phyloP scores from a whole-genome alignment of 768 basidiomycete genomes.

The Rickenella mellea region DNA sequence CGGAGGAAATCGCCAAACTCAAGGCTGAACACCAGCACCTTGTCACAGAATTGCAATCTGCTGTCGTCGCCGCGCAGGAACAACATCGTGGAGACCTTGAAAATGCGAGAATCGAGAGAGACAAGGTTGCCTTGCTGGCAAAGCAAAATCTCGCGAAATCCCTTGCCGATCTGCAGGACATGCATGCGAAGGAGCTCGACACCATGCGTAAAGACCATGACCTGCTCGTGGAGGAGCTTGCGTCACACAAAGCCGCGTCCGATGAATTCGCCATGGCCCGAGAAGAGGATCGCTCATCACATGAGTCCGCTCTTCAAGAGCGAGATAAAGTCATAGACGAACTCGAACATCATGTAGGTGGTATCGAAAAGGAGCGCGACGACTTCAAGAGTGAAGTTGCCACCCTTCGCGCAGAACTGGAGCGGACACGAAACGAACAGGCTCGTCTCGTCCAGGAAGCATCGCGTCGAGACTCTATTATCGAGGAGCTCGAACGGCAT shows the following conservation, averaged over 20 bases:
- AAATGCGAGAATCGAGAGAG: constrained; percentile 22
- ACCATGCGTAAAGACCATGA: constrained; percentile 34
- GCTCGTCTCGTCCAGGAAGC: constrained; percentile 58
- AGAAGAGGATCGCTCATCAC: constrained; percentile 19
- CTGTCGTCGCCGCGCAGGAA: constrained; percentile 28
- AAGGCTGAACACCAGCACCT: constrained; percentile 40
- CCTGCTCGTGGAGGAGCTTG: constrained; percentile 45
- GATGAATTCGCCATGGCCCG: constrained; percentile 28
- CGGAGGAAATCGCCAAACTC: constrained; percentile 28
- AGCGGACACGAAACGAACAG: constrained; percentile 47
- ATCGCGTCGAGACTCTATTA: constrained; percentile 66
- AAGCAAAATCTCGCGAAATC: constrained; percentile 32
- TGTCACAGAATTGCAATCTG: constrained; percentile 29
- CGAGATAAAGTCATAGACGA: constrained; percentile 36
- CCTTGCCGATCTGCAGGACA: constrained; percentile 39
- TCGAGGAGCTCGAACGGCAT: constrained; percentile 68
- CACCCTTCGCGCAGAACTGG: constrained; percentile 48
- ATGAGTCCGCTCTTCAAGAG: constrained; percentile 36
- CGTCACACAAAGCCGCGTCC: constrained; percentile 37
- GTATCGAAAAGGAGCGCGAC: constrained; percentile 28
- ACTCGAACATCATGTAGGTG: constrained; percentile 41
- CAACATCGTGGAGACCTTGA: constrained; percentile 27
- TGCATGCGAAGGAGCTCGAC: constrained; percentile 40
- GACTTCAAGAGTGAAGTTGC: constrained; percentile 33
- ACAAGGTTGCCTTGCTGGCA: constrained; percentile 32